Evolutionary conservation across 768 basidiomycete genomes (phyloP), one percentile per base, ranked within the genome.

Genomic region (Gloeophyllum trabeum): DNA sequence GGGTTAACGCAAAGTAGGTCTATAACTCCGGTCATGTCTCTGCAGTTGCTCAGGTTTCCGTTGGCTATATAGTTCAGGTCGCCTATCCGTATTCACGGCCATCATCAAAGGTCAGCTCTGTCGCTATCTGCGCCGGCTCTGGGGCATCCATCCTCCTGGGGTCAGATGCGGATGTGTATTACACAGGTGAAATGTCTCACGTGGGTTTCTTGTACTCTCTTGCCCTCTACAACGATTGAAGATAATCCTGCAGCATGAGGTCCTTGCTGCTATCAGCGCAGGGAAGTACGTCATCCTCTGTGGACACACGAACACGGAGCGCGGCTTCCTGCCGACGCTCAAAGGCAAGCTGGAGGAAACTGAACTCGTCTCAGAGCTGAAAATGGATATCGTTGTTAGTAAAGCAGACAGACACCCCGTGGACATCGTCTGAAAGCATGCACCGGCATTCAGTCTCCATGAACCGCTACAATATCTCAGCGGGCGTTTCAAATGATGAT

Each of bases 301-400:
- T 56, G 88, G 88, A 14, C 94, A 97, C 62, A 85, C 89, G 13
- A 92, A 92, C 61, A 93, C 93, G 35, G 94, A 98, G 64, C 84
- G 93, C 24, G 90, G 90, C 0, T 97, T 89, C 62, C 80, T 98
- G 42, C 75, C 80, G 14, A 64, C 76, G 19, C 73, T 97, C 24
- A 79, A 80, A 28, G 60, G 65, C 10, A 80, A 76, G 60, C 66
- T 97, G 46, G 55, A 59, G 40, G 58, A 57, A 16, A 56, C 50
- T 46, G 53, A 50, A 46, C 53, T 54, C 36, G 48, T 59, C 45
- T 61, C 55, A 32, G 55, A 69, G 46, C 59, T 55, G 5, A 40
- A 51, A 14, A 32, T 78, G 48, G 72, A 81, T 44, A 73, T 97
- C 24, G 54, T 78, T 35, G 72, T 96, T 52, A 92, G 88, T 57